Evolutionary conservation across 2,329 filamentous ascomycete genomes (phyloP), one percentile per base, ranked within the genome.

Genomic region (Colletotrichum nymphaeae): DNA sequence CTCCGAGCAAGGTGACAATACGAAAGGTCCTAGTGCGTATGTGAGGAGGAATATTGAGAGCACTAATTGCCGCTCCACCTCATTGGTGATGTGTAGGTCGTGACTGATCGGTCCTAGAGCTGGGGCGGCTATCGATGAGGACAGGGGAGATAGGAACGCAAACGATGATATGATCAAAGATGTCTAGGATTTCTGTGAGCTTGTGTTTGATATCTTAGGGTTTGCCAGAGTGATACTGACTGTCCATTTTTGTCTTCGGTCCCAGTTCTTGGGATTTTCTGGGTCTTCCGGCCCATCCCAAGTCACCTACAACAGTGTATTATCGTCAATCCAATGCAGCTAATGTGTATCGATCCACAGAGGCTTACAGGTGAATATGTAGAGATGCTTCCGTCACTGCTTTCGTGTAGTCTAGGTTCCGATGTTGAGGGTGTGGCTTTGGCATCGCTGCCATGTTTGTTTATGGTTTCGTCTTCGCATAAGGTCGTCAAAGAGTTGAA

Each of bases 71-170:
- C 81, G 80, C 52, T 84, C 80, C 22, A 87, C 80, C 11, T 74
- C 78, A 52, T 79, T 78, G 2, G 77, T 78, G 42, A 88, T 85
- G 12, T 82, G 68, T 11, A 88, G 78, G 14, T 88, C 85, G 1
- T 78, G 75, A 5, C 81, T 81, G 28, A 88, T 84, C 5, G 81
- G 77, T 6, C 67, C 52, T 3, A 79, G 63, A 11, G 80, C 80
- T 9, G 81, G 81, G 22, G 81, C 81, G 22, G 79, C 79, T 62
- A 89, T 88, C 3, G 86, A 85, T 3, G 86, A 87, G 2, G 86
- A 86, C 1, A 89, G 83, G 0, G 88, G 87, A 0, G 86, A 87
- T 58, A 89, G 85, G 72, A 89, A 87, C 1, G 86, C 87, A 75
- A 88, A 89, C 22, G 80, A 80, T 0, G 86, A 87, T 35, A 89